Percentiles rank a stretch among this genome's conserved stretches.
Conservation (phyloP, 2,329 filamentous ascomycete species). For the Alternaria burnsii region DNA sequence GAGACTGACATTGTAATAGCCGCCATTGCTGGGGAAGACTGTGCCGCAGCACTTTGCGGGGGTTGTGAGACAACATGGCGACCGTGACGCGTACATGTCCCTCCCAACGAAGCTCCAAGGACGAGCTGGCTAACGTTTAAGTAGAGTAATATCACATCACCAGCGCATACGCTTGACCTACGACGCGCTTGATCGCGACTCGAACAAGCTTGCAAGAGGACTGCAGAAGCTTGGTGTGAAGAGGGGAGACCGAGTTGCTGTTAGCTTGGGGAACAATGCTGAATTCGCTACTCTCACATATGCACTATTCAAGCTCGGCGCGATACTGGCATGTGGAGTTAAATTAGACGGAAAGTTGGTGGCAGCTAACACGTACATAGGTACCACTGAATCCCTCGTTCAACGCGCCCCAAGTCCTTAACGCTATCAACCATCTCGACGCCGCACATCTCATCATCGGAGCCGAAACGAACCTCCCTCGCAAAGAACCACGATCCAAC, state of each 20-base stretch:
- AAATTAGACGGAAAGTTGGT: too few species aligned
- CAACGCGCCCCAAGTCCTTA: conserved; percentile 77
- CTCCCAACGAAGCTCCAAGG: too few species aligned
- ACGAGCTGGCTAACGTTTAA: conserved; percentile 9
- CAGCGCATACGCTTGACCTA: conserved; percentile 77
- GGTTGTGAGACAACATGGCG: conserved; percentile 70
- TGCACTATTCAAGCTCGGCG: conserved; percentile 92
- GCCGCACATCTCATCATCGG: conserved; percentile 81
- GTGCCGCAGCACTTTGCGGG: conserved; percentile 76
- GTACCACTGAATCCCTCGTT: conserved; percentile 94
- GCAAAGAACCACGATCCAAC: conserved; percentile 68
- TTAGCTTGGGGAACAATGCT: conserved; percentile 84
- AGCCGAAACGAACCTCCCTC: conserved; percentile 84
- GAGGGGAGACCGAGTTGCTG: conserved; percentile 85
- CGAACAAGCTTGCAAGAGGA: conserved; percentile 77
- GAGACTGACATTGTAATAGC: conserved; percentile 56
- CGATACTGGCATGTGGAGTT: conserved; percentile 69
- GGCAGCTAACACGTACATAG: conserved; percentile 44
- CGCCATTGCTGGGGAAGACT: conserved; percentile 71
- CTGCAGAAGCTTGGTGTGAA: conserved; percentile 74
- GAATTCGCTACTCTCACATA: conserved; percentile 85
- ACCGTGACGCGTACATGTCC: conserved; percentile 65
- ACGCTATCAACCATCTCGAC: conserved; percentile 79
- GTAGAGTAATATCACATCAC: conserved; percentile 65
- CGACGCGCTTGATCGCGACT: conserved; percentile 74